Evolutionary conservation across 2,329 filamentous ascomycete genomes (phyloP), one percentile per base, ranked within the genome.

Genomic region (Aspergillus costaricaensis): DNA sequence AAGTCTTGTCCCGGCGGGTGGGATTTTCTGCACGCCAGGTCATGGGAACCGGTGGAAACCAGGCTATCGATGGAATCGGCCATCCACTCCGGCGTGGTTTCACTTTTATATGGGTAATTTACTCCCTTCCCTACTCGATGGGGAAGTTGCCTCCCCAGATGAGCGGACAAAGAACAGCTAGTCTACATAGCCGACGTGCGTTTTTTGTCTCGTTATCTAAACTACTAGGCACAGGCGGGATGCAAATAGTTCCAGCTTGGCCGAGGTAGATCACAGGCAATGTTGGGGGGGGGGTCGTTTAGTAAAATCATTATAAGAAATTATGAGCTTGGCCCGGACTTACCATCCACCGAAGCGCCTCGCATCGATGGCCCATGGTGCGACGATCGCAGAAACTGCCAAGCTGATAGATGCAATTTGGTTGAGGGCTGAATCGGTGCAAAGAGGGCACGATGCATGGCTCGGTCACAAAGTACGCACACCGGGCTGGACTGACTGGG

Each of bases 11-110:
- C 47, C 47, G 47, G 47, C 25, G 47, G 47, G 47, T 50, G 47
- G 47, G 47, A 50, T 50, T 50, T 30, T 50, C 47, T 50, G 47
- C 47, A 50, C 12, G 47, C 47, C 47, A 50, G 47, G 47, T 50
- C 47, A 50, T 50, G 47, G 47, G 47, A 50, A 50, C 47, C 47
- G 27, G 47, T 32, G 47, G 47, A 32, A 30, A 32, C 44, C 44
- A 49, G 25, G 15, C 47, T 30, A 50, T 50, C 47, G 47, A 44
- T 44, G 41, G 41, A 44, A 19, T 44, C n/a, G 41, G 10, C 41
- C 41, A 15, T 44, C 41, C 41, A 14, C 41, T 44, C 41, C 41
- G 41, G 41, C 41, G 19, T 14, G 19, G 41, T 23, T 21, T 44
- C 41, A 44, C 41, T 44, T 50, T 50, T 49, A 49, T 49, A 49